These are phyloP conservation scores for Silybum marianum DNA, from an alignment of 129 eudicot species.

Conservation along the genomic window DNA sequence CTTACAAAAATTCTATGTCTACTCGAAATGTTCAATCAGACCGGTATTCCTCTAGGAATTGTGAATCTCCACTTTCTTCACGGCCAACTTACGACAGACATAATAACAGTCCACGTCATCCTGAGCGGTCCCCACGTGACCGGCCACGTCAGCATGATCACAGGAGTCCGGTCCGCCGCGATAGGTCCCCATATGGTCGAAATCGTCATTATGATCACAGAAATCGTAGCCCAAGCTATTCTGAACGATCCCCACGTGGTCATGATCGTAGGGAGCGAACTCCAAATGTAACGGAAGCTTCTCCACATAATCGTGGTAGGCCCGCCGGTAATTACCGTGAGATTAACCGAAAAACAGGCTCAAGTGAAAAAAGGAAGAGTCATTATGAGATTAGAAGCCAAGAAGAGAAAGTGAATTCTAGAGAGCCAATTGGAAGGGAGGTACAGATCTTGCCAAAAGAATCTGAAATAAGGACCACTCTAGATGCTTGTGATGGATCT, in stretches of 20 bases:
- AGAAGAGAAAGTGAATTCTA: constrained; percentile 49
- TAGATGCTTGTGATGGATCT: constrained; percentile 39
- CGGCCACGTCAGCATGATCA: constrained; percentile 59
- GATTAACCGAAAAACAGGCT: constrained; percentile 45
- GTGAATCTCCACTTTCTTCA: constrained; percentile 63
- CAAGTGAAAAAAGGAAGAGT: constrained; percentile 51
- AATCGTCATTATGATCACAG: constrained; percentile 58
- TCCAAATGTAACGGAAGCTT: constrained; percentile 49
- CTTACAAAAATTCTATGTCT: constrained; percentile 42
- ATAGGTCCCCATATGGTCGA: constrained; percentile 65
- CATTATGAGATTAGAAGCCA: constrained; percentile 50
- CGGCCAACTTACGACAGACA: constrained; percentile 53
- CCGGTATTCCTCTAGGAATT: constrained; percentile 64
- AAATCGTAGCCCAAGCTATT: constrained; percentile 69
- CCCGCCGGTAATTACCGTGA: constrained; percentile 38
- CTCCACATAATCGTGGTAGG: constrained; percentile 60
- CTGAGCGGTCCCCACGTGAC: constrained; percentile 88
- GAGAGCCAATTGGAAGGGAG: constrained; percentile 40
- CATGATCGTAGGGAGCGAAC: constrained; percentile 62
- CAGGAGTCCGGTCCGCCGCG: constrained; percentile 69
- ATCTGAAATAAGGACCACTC: constrained; percentile 40
- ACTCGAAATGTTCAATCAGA: constrained; percentile 54
- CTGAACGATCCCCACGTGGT: constrained; percentile 64
- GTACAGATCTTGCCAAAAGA: constrained; percentile 43
- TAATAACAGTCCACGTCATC: constrained; percentile 67